Base-by-base conservation (phyloP, 2,329 filamentous ascomycete genomes). In the Stagonosporopsis cucurbitacearum region DNA sequence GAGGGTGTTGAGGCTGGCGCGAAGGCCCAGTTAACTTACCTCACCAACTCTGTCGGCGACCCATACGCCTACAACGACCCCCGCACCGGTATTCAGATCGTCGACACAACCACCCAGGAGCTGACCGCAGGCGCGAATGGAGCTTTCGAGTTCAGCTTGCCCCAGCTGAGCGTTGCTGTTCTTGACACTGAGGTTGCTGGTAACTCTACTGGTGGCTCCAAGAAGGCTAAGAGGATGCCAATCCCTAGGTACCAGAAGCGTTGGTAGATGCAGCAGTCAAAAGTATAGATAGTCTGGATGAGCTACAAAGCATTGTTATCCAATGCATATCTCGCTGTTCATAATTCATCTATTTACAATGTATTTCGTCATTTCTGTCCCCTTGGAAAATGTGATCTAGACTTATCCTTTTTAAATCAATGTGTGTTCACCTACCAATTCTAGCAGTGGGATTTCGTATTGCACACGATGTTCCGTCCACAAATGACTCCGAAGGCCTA, bases 141-240 rank as follows among this genome's bases (percentile, higher is more conserved):
- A 2, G 69, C 63, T 1, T 85, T 86, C 61, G 71, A 70, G 39
- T 86, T 86, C 62, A 75, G 67, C 23, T 57, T 87, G 64, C 84
- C 84, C 0, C 75, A 83, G 60, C 71, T 85, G 54, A 85, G 82
- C 60, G 79, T 87, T 44, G 83, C 83, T 13, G 80, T 87, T 2
- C 65, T 87, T 48, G 82, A 85, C 37, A 70, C 68, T 15, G 73
- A 66, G 19, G 37, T 19, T 13, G 41, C 50, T 23, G 55, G 43
- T 2, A 48, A 49, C 49, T 49, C 49, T 4, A 52, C 54, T 13
- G 44, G 26, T 9, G 42, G 50, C 11, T 58, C 54, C 32, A 50
- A 50, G 50, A 57, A 52, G 49, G 53, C 47, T 1, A 56, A 47
- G 47, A 56, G 53, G 32, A 35, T n/a, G 23, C 53, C 48, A n/a